Evolutionary conservation across 805 yeast species (phyloP), one percentile per base, ranked within the genome.

Genomic region (Wickerhamomyces bovis): DNA sequence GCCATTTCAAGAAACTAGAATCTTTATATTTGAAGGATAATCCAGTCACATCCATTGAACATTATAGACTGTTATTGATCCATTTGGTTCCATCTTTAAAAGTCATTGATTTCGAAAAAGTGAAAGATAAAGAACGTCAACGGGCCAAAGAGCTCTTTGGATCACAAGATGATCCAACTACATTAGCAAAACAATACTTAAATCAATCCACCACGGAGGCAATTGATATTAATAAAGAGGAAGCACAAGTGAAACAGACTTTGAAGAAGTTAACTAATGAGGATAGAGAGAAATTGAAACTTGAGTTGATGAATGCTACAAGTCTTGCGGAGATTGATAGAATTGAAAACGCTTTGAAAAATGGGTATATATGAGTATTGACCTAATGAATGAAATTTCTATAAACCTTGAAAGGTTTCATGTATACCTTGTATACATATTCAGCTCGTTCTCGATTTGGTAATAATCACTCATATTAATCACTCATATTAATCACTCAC

Each of bases 301-400:
- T 69, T 38, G 74, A 78, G 51, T 68, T 90, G 46, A 71, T 73
- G 44, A 68, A 66, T 28, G 95, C 97, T 1, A 73, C 80, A 4
- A 79, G 81, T 44, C 60, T 90, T 47, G 85, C 76, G 6, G 97
- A 90, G 52, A 85, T 89, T 7, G 85, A 82, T 48, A 67, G 78
- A 43, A 76, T 89, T 21, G 95, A 88, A 60, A 68, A 65, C 23
- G 69, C 77, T 19, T 65, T 85, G 40, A 64, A 65, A 46, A 66
- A 61, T 30, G 80, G 72, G 4, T 64, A 65, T 45, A 28, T 28
- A 28, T 28, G n/a, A n/a, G n/a, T n/a, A n/a, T n/a, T n/a, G n/a
- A n/a, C n/a, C n/a, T n/a, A n/a, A n/a, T n/a, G n/a, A n/a, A n/a
- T n/a, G n/a, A n/a, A n/a, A n/a, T n/a, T n/a, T n/a, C n/a, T n/a